Evolutionary conservation across 805 yeast species (phyloP), one percentile per base, ranked within the genome.

Genomic region (Wickerhamomyces bovis): DNA sequence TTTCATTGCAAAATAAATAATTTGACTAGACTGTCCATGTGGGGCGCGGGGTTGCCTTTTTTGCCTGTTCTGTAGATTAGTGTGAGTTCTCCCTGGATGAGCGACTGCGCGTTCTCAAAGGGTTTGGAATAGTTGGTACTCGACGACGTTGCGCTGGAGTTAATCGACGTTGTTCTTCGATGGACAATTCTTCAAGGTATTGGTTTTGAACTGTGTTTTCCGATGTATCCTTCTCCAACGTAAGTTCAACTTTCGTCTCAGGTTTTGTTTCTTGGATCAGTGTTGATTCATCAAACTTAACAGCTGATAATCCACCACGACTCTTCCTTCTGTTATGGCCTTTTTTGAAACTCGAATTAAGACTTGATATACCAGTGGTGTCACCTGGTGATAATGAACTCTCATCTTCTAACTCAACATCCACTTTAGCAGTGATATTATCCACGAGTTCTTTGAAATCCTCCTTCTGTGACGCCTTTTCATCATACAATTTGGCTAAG

Each of bases 91-190:
- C 59, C 22, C 60, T 52, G 11, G 61, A 55, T 1, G 61, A 49
- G 30, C 60, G 49, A 41, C 61, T 56, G 49, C 65, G 49, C 1
- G 65, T 61, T 40, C 65, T 42, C 25, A 58, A 30, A 1, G 65
- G 64, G 16, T 56, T 61, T 3, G 59, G 46, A 1, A 58, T 44
- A 3, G 60, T 49, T 2, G 65, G 65, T 0, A 52, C 49, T 35
- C 65, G 44, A 49, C 64, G 53, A 44, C 59, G 52, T 31, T 60
- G 63, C 11, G 64, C 48, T 2, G 63, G 49, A 2, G 59, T 53
- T 23, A 60, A n/a, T 6, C 33, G 28, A 13, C 25, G 25, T n/a
- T 39, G 36, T 21, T 45, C 50, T 23, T 31, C 39, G 3, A 19
- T 4, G 26, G 28, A 21, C 6, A 19, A 40, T 44, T 9, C 43